Evolutionary conservation across 352 stramenopile genomes (phyloP).

Genomic region (Detonula confervacea): DNA sequence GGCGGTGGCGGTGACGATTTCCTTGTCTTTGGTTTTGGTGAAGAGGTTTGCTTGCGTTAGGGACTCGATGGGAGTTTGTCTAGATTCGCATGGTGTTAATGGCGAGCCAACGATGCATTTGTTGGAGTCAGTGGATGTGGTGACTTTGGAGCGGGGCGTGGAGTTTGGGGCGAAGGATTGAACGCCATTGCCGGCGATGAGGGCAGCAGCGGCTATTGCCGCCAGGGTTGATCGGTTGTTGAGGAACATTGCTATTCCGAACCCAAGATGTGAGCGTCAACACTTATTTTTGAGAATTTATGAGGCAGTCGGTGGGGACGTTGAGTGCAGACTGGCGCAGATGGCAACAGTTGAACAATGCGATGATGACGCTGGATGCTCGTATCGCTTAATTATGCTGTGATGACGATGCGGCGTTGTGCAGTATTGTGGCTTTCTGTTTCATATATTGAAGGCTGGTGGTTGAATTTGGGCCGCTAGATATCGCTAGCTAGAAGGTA

Average conservation of each 20-base stretch:
- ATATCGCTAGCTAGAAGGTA: no score
- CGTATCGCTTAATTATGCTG: no score
- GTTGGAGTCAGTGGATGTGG: no score
- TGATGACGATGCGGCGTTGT: no score
- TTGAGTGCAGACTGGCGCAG: no score
- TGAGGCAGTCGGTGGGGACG: not conserved
- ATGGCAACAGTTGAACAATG: no score
- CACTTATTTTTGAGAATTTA: not conserved
- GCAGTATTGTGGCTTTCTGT: no score
- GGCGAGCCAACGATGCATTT: no score
- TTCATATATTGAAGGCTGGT: no score
- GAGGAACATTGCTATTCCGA: no score
- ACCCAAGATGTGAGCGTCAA: not conserved
- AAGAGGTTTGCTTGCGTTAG: constrained; percentile 7
- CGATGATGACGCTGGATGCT: no score
- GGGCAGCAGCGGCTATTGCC: constrained; percentile 14
- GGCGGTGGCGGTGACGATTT: not conserved
- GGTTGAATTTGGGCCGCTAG: no score
- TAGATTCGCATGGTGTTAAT: not conserved
- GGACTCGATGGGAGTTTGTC: not conserved
- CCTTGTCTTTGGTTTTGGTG: constrained; percentile 27
- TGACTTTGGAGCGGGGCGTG: not conserved
- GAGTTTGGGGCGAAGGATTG: constrained; percentile 43
- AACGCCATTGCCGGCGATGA: constrained; percentile 10
- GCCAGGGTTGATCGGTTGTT: constrained; percentile 12